Conservation (phyloP, 176 grass and related monocot genomes). For the Carex scoparia region DNA sequence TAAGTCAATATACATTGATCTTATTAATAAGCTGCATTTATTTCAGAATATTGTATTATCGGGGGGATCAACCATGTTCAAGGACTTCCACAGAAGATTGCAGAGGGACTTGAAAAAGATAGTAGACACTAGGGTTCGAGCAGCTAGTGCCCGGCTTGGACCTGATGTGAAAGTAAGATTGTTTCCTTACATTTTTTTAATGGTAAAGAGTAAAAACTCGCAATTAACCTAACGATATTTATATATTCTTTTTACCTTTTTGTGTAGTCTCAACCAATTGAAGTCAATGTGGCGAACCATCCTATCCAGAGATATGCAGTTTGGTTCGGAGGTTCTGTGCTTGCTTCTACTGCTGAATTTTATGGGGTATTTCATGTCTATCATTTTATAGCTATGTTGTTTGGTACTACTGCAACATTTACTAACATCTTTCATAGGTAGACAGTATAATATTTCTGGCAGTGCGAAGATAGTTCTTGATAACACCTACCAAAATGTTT, state of each 20-base stretch:
- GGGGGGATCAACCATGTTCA: conserved; percentile 97
- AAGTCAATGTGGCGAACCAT: conserved; percentile 94
- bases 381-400: not conserved
- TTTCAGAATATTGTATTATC: conserved; percentile 94
- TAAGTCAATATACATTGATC: not conserved
- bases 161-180: conserved; percentile 59
- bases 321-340: conserved; percentile 98
- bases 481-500: not conserved
- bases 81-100: conserved; percentile 98
- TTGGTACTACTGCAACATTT: not conserved
- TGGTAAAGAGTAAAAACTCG: not conserved
- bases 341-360: conserved; percentile 95
- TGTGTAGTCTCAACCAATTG: conserved; percentile 74
- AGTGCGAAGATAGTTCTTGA: not conserved
- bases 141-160: conserved; percentile 47
- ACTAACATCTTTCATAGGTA: not conserved
- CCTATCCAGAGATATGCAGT: conserved; percentile 95
- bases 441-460: not conserved
- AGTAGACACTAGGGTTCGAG: conserved; percentile 67
- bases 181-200: conserved; percentile 18
- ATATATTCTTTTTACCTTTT: conserved; percentile 7
- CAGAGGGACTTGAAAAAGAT: conserved; percentile 96
- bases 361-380: conserved; percentile 62
- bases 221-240: not conserved
- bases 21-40: conserved; percentile 13